phyloP scores from a whole-genome alignment of 192 early-diverging fungal genomes.

The Coemansia sp. region DNA sequence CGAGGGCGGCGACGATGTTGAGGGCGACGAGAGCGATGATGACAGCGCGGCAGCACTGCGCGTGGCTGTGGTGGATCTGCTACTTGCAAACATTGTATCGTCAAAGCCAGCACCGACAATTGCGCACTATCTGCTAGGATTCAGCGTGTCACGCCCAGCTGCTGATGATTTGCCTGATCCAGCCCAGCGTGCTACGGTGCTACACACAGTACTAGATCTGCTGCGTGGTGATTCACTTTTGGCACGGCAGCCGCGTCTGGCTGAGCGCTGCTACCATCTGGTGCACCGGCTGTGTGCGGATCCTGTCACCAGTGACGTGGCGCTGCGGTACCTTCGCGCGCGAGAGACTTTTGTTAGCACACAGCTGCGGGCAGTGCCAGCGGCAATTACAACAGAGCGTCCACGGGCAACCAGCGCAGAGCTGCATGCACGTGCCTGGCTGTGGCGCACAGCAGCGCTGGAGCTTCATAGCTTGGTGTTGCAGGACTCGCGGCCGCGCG shows the following conservation, averaged over 20 bases:
- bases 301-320: constrained; percentile 63
- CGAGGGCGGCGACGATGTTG: constrained; percentile 53
- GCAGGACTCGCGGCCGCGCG: constrained; percentile 46
- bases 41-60: constrained; percentile 58
- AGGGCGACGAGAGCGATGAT: constrained; percentile 18
- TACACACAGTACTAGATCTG: constrained; percentile 67
- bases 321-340: constrained; percentile 78
- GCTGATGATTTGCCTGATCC: constrained; percentile 46
- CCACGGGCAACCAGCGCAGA: constrained; percentile 49
- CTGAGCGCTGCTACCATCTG: constrained; percentile 86
- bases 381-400: constrained; percentile 26
- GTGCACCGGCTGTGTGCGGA: constrained; percentile 79
- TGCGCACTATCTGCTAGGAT: constrained; percentile 90
- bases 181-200: constrained; percentile 54
- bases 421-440: constrained; percentile 87
- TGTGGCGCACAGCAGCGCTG: constrained; percentile 81
- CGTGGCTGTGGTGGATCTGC: constrained; percentile 84
- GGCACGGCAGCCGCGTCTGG: constrained; percentile 71
- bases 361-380: constrained; percentile 55
- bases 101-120: constrained; percentile 66
- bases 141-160: constrained; percentile 55
- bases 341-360: constrained; percentile 74
- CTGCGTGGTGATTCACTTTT: constrained; percentile 62
- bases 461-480: constrained; percentile 76
- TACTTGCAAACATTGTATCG: constrained; percentile 71